These are phyloP conservation scores for Stenocarpella maydis DNA, from an alignment of 2,329 filamentous ascomycete species.

Conservation along the genomic window DNA sequence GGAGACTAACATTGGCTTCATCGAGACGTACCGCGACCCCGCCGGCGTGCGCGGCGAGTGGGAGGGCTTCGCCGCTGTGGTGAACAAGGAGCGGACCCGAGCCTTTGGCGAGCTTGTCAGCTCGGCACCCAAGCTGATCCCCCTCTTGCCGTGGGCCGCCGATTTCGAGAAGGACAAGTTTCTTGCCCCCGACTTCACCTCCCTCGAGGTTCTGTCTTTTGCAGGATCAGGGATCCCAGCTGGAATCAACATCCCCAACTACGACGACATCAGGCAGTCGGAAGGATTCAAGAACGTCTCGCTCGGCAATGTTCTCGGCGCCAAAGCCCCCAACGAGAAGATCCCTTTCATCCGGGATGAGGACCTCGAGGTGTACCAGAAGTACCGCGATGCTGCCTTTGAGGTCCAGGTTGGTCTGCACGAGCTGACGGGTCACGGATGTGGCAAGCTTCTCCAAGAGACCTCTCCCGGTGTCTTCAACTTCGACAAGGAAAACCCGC, in stretches of 20 bases:
- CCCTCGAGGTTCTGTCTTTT: slow-evolving; percentile 89
- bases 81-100: slow-evolving; percentile 89
- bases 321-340: slow-evolving; percentile 90
- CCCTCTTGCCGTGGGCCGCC: slow-evolving; percentile 84
- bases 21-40: slow-evolving; percentile 86
- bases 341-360: slow-evolving; percentile 86
- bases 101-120: slow-evolving; percentile 88
- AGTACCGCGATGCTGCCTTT: slow-evolving; percentile 86
- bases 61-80: slow-evolving; percentile 83
- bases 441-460: slow-evolving; percentile 92
- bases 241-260: slow-evolving; percentile 75
- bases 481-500: slow-evolving; percentile 84
- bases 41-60: slow-evolving; percentile 83
- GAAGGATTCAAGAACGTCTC: slow-evolving; percentile 94
- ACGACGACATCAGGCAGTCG: slow-evolving; percentile 80
- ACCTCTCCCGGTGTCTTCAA: slow-evolving; percentile 84
- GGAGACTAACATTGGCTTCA: slow-evolving; percentile 83
- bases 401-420: slow-evolving; percentile 97
- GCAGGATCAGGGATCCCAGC: slow-evolving; percentile 72
- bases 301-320: slow-evolving; percentile 89
- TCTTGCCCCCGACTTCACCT: slow-evolving; percentile 93
- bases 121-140: slow-evolving; percentile 83
- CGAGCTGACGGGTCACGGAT: slow-evolving; percentile 85
- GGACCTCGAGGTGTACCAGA: slow-evolving; percentile 81
- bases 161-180: slow-evolving; percentile 98